Evolutionary conservation across 2,329 filamentous ascomycete species (phyloP), one percentile per base, ranked within the genome.

Genomic region (Mycosphaerella sp.): DNA sequence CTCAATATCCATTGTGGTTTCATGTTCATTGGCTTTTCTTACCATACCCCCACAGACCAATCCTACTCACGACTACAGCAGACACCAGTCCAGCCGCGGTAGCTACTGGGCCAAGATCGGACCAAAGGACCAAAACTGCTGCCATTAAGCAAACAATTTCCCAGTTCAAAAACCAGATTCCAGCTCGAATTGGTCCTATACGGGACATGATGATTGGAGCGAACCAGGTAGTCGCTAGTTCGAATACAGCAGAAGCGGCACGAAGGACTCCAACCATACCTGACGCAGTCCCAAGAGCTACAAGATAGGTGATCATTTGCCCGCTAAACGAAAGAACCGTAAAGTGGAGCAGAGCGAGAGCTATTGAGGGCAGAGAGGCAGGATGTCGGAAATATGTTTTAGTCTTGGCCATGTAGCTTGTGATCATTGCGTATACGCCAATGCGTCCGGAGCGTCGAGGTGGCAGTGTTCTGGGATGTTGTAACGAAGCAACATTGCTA

Each of bases 101-200:
- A 9, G 55, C 32, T 5, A 39, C 44, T 4, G 57, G 58, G 3
- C 36, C 42, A 1, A 53, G 12, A 14, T 62, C 57, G 3, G 63
- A 40, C 67, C 67, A 72, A 40, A 71, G 61, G 47, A 67, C 61
- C 2, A 60, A 60, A 17, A 72, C 66, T 62, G 72, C 59, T 48
- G 78, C 66, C 65, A 73, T 59, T 61, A 81, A 57, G 45, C 78
- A 82, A 2, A 73, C 53, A n/a, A 85, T 73, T 64, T 89, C 85
- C 80, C 83, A 87, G 52, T 78, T 83, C 8, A 85, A 65, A 58
- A 81, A 82, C 87, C 87, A 90, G 2, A 89, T 74, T 0, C 86
- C 87, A 0, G 79, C 76, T n/a, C 87, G 74, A 6, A 87, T 73
- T 1, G 74, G 65, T 21, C 75, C 74, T 5, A 77, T 75, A 3